Evolutionary conservation across 176 grass and related monocot genomes (phyloP), one percentile per base, ranked within the genome.

Genomic region (Carex kokanica): DNA sequence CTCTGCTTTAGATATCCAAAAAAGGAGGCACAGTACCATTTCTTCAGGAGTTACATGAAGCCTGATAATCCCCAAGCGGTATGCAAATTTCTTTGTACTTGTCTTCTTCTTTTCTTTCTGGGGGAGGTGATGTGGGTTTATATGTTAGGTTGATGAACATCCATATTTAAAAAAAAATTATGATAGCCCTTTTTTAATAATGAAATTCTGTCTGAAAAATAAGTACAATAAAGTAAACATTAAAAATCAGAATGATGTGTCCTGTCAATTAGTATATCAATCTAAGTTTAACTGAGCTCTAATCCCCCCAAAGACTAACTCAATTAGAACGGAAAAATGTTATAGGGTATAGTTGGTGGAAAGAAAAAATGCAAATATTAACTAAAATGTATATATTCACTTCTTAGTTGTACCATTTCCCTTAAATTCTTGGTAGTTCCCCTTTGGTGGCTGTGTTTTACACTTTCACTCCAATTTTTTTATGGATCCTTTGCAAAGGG

Each of bases 31-130:
- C 96, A 99, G 63, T 95, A 88, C 82, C 85, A 95, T 83, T 99
- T 99, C 88, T 95, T 99, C 84, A 95, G 91, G 85, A 99, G 83
- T 87, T 99, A 99, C 79, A 78, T 97, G 47, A 74, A 88, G 11
- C 64, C 93, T 88, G 82, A 89, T 86, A 93, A 67, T 71, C 89
- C 93, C 45, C 82, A 83, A 86, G 82, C 88, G 91, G 96, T 93
- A 92, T 81, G 87, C 74, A 23, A 85, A 84, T 74, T 59, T 81
- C 56, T 73, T 72, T 13, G 29, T 47, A 52, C 16, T 84, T 86
- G 83, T 61, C n/a, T 64, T 34, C 6, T 58, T 75, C 43, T 29
- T 21, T 63, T 64, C 65, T 66, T 43, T 51, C 51, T 65, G 5
- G 63, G 6, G 12, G 15, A 58, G n/a, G 25, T 12, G 5, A 18